Evolutionary conservation across 2,329 filamentous ascomycete genomes (phyloP), one percentile per base, ranked within the genome.

Genomic region (Phialocephala sp.): DNA sequence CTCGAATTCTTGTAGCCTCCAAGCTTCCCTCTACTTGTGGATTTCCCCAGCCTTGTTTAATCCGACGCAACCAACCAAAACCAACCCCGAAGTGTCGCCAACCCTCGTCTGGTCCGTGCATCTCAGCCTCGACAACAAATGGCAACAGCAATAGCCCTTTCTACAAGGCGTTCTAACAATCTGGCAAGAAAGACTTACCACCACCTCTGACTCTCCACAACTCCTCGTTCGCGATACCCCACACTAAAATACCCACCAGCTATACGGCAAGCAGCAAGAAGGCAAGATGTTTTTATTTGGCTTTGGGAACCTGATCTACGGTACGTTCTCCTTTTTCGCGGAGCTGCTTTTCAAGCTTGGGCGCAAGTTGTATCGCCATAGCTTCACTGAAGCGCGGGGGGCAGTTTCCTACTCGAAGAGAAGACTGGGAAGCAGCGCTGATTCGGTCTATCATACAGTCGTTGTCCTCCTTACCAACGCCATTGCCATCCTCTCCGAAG

Each of bases 401-500:
- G 11, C 24, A 6, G 1, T 27, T 24, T 14, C 45, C 22, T 27
- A 9, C 8, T 4, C 15, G 41, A 47, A 50, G 27, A 1, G 8
- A 47, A 37, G 2, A 14, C 11, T 54, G 45, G 15, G 45, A n/a
- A 20, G 37, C 52, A 37, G 6, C 27, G 39, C 57, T 39, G 14
- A 59, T 27, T 39, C n/a, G 24, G 8, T 24, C 2, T 35, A 9
- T 9, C 4, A 5, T 50, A 24, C 75, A 93, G 91, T 94, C 72
- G 86, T 88, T 72, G 84, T 97, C 77, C 92, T 98, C 75, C 87
- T 98, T 77, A 89, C 95, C 80, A 99, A 99, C 80, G 92, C 93
- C 71, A 90, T 98, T 77, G 93, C 94, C 69, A 89, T 97, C 76
- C 90, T 98, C 71, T 97, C 93, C 73, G 94, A 97, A 87, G 93